Conservation (phyloP, 2,329 filamentous ascomycete genomes). For the Colletotrichum cordylinicola region DNA sequence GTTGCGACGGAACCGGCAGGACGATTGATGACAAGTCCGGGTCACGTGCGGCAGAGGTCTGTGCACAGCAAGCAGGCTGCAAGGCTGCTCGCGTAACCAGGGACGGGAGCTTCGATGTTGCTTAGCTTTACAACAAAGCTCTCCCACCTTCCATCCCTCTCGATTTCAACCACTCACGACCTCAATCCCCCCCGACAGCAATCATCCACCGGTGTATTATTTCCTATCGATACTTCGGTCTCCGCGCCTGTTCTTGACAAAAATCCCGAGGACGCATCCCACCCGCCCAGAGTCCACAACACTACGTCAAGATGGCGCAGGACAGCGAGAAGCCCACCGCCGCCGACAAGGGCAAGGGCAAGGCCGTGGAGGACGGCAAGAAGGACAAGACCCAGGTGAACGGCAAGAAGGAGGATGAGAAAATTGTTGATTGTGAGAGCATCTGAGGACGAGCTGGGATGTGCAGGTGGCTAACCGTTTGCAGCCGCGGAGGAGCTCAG, state of each 20-base stretch:
- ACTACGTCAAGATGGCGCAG: conserved; percentile 78
- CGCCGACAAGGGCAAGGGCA: conserved; percentile 95
- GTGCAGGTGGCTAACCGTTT: conserved; percentile 38
- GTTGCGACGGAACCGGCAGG: neutral
- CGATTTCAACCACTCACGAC: conserved; percentile 22
- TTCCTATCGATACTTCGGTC: conserved; percentile 1
- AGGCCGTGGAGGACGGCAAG: conserved; percentile 76
- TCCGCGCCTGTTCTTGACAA: conserved; percentile 1
- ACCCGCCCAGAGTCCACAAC: conserved; percentile 29
- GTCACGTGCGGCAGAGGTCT: neutral
- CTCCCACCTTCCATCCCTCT: conserved; percentile 42
- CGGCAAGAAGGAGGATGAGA: conserved; percentile 80
- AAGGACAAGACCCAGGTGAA: conserved; percentile 74
- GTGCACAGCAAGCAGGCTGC: conserved; percentile 35
- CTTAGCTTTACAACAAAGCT: conserved; percentile 41
- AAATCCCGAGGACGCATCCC: conserved; percentile 21
- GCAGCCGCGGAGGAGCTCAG: conserved; percentile 81
- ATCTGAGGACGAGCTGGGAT: neutral
- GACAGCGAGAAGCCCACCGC: conserved; percentile 86
- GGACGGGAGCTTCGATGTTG: conserved; percentile 30
- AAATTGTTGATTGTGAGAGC: conserved; percentile 46
- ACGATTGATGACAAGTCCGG: neutral
- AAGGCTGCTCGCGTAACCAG: conserved; percentile 50
- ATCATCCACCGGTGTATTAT: neutral
- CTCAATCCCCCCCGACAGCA: neutral